Evolutionary conservation across 2,329 filamentous ascomycete genomes (phyloP), one percentile per base, ranked within the genome.

Genomic region (Fusarium begoniae): DNA sequence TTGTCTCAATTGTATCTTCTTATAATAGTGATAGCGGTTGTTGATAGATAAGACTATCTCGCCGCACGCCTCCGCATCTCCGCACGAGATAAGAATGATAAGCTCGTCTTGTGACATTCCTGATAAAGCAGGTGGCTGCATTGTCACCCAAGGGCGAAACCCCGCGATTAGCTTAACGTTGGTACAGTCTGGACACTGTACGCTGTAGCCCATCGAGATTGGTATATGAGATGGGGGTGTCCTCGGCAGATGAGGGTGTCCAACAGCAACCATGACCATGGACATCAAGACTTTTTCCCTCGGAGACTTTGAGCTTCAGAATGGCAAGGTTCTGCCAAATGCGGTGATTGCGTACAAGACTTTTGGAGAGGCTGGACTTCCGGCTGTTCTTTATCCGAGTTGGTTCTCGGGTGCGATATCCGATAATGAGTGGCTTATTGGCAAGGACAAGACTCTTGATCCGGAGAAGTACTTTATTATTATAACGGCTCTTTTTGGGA

Each of bases 261-360:
- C 26, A 26, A 6, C 26, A 26, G 4, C 26, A 26, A 26, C 26
- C 26, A 26, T 26, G 26, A 26, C 26, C 26, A 26, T 26, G 75
- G 57, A 51, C 17, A 41, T 77, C 63, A 57, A 75, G 20, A 74
- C 47, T 9, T 92, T 87, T 78, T 81, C 86, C 30, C 85, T 94
- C 0, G 92, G 91, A 24, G 87, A 92, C 81, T 93, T 92, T 84
- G 83, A 87, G 69, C 88, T 95, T 6, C 88, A 92, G 77, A 90
- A 87, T 32, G 92, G 92, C 44, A 85, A 84, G n/a, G 85, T 83
- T 11, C 86, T 95, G 24, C 85, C 87, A 4, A 81, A 89, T 74
- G 93, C 93, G 4, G 88, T 89, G 77, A 90, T 96, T 61, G 92
- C 93, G 22, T 96, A 94, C 85, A 94, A 93, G 81, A 94, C 93